These are phyloP conservation scores for Cavenderia fasciculata DNA, from an alignment of 78 protist species.

Conservation along the genomic window DNA sequence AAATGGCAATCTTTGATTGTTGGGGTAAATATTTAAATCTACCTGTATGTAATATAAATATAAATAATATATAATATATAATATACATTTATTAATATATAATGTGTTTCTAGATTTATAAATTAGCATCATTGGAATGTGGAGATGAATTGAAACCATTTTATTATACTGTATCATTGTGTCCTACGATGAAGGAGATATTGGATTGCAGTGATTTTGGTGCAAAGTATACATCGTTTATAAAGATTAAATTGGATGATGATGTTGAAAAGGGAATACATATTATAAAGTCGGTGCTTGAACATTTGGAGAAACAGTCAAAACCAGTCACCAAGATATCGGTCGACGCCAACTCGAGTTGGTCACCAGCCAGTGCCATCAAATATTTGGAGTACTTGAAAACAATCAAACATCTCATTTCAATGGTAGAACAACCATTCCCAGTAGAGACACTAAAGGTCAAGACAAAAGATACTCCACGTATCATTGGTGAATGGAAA, in stretches of 20 bases:
- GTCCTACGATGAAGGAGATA: constrained; percentile 69
- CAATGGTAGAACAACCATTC: constrained; percentile 75
- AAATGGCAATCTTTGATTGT: constrained; percentile 63
- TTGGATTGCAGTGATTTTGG: constrained; percentile 42
- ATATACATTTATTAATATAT: neutral
- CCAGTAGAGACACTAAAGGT: constrained; percentile 35
- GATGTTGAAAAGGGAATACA: constrained; percentile 28
- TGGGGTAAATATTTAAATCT: constrained; percentile 44
- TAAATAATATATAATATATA: neutral
- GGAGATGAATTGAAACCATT: constrained; percentile 40
- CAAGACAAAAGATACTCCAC: neutral
- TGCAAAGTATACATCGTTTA: constrained; percentile 21
- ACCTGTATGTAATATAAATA: constrained; percentile 9
- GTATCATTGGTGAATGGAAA: constrained; percentile 22
- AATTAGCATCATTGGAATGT: neutral
- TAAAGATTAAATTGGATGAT: constrained; percentile 47
- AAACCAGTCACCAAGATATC: constrained; percentile 34
- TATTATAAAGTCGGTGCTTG: neutral
- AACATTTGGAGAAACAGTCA: neutral
- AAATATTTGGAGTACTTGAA: neutral
- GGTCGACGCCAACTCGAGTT: constrained; percentile 55
- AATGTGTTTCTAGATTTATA: neutral
- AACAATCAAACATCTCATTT: neutral
- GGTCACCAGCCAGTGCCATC: constrained; percentile 48
- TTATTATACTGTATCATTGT: constrained; percentile 60